Base-by-base conservation (phyloP, 257 asterid genomes). In the Rehmannia glutinosa region DNA sequence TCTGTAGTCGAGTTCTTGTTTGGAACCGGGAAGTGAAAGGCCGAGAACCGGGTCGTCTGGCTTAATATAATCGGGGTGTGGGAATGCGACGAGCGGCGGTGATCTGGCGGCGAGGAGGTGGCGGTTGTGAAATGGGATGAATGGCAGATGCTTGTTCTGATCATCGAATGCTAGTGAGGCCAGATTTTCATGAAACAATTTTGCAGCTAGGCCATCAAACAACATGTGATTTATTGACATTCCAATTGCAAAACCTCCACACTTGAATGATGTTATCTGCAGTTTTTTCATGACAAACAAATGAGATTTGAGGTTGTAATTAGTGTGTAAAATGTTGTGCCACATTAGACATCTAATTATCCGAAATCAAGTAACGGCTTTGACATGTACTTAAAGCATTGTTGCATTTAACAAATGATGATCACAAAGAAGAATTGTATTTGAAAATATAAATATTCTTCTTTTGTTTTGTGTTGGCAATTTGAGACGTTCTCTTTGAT, bases 171-270 rank as follows among this genome's bases (percentile, higher is more conserved):
- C 78, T 73, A 76, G 92, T 25, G 89, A 76, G 0, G 85, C 91
- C 2, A 82, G 74, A 70, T 82, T 82, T 57, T 80, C 77, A 11
- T 73, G 63, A 70, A 85, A 85, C 11, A 12, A 36, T 23, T 76
- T 76, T 64, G 76, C 78, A 50, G 83, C 80, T 8, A 76, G 6
- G 19, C 89, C 92, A 28, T 85, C 92, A 13, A 82, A 56, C 6
- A 74, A 42, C 23, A 24, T 58, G 47, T 85, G 91, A 71, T 74
- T 82, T 12, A 69, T 70, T 0, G 88, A 76, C 30, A 76, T 4
- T 3, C 83, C 88, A 69, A 83, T 45, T 33, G 78, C 85, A 38
- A 85, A 83, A 56, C 92, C 89, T 11, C 92, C 92, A 39, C 92
- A 85, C 56, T 59, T 81, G 50, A 85, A 85, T 42, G 91, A 77